phyloP scores from a whole-genome alignment of 768 basidiomycete species.

The Boletellus ananiceps region DNA sequence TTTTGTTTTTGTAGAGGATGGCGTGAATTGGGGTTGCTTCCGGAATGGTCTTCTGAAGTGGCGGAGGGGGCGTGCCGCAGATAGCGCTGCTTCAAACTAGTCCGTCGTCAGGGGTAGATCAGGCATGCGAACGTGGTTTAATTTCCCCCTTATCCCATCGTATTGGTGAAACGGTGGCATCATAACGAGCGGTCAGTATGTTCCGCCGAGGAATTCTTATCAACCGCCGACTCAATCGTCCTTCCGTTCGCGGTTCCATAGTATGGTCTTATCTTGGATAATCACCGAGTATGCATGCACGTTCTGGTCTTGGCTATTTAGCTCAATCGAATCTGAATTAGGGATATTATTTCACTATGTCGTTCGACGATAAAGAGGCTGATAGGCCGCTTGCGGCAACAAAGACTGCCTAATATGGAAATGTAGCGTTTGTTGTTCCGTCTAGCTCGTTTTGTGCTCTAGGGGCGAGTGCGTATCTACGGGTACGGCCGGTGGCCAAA shows the following conservation, averaged over 20 bases:
- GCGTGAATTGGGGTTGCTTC: slow-evolving; percentile 57
- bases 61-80: slow-evolving; percentile 45
- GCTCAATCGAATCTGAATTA: not conserved
- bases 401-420: not conserved
- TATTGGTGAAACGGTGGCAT: not conserved
- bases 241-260: not conserved
- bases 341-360: not conserved
- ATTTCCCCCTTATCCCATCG: not conserved
- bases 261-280: slow-evolving; percentile 8
- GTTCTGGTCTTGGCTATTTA: not conserved
- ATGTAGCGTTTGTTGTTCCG: not conserved
- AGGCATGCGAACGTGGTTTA: not conserved
- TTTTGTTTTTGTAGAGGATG: slow-evolving; percentile 65
- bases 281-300: not conserved
- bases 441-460: not conserved
- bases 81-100: slow-evolving; percentile 9
- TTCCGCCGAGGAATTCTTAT: not conserved
- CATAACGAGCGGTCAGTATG: slow-evolving; percentile 4
- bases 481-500: slow-evolving; percentile 19
- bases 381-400: slow-evolving; percentile 1
- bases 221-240: not conserved
- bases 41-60: slow-evolving; percentile 69
- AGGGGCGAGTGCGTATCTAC: not conserved
- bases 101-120: not conserved
- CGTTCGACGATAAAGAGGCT: slow-evolving; percentile 6